Percentiles rank a stretch among this genome's conserved stretches.
Conservation (phyloP, 1,284 basidiomycete genomes). For the Heliocybe sulcata region DNA sequence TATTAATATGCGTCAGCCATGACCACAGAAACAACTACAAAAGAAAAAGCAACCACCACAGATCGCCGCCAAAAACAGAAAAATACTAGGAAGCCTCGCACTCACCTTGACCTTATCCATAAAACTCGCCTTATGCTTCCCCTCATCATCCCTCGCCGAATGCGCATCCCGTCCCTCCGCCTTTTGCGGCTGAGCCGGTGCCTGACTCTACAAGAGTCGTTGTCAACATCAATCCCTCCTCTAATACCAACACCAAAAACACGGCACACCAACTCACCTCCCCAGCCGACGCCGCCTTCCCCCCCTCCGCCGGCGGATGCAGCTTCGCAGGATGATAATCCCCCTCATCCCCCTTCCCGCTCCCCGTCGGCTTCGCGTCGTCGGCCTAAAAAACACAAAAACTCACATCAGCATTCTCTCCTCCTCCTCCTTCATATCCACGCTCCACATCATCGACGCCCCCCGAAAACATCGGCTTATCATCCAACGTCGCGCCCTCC, state of each 20-base stretch:
- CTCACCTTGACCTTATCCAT: constrained; percentile 47
- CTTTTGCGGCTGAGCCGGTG: too few relatives aligned
- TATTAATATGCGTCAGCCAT: too few relatives aligned
- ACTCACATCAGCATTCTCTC: constrained; percentile 5
- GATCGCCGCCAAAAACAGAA: too few relatives aligned
- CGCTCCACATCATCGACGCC: not conserved
- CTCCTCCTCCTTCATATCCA: not conserved
- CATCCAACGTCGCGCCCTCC: not conserved
- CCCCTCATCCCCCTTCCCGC: constrained; percentile 16
- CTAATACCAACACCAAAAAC: too few relatives aligned
- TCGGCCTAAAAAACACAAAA: not conserved
- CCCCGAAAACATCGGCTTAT: not conserved
- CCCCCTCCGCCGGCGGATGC: constrained; percentile 12
- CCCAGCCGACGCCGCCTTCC: too few relatives aligned
- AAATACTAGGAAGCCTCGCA: too few relatives aligned
- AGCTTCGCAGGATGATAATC: constrained; percentile 23
- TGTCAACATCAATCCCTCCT: too few relatives aligned
- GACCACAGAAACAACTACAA: too few relatives aligned
- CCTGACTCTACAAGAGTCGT: too few relatives aligned
- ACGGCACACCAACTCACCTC: too few relatives aligned
- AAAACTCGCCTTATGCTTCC: constrained; percentile 30
- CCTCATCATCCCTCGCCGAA: constrained; percentile 7
- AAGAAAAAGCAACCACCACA: too few relatives aligned
- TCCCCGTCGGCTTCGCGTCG: constrained; percentile 10
- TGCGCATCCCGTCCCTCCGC: not conserved